phyloP scores from a whole-genome alignment of 1,284 basidiomycete genomes.

The Stereum hirsutum region DNA sequence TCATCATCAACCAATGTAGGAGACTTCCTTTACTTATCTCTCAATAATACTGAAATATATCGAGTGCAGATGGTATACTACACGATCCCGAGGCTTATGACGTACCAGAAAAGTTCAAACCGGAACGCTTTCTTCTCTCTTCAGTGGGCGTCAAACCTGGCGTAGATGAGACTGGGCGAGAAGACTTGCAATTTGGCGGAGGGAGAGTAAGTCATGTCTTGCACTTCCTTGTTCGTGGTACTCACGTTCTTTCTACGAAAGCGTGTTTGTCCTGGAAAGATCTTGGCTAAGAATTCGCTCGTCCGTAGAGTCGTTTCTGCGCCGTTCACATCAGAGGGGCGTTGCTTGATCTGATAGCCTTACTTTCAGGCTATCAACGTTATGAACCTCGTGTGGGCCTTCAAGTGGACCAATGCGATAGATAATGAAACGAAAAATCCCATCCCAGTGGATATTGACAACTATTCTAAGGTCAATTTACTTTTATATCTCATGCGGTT shows the following conservation, averaged over 20 bases:
- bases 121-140: not conserved
- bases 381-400: constrained; percentile 10
- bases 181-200: not conserved
- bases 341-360: too few species aligned
- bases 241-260: too few species aligned
- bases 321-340: too few species aligned
- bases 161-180: not conserved
- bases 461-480: not conserved
- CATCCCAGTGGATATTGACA: constrained; percentile 1
- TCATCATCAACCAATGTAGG: not conserved
- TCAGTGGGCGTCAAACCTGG: not conserved
- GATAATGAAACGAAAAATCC: constrained; percentile 3
- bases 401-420: constrained; percentile 4
- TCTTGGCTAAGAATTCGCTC: not conserved
- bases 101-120: not conserved
- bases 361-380: constrained; percentile 5
- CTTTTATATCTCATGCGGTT: not conserved
- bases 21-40: too few species aligned
- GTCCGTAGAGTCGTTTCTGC: not conserved
- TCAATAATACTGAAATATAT: too few species aligned
- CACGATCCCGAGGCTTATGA: not conserved
- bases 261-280: not conserved
- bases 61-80: not conserved
- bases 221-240: not conserved
- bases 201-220: not conserved